These are phyloP conservation scores for Taiwanofungus camphoratus DNA, from an alignment of 1,284 basidiomycete species.

Conservation along the genomic window DNA sequence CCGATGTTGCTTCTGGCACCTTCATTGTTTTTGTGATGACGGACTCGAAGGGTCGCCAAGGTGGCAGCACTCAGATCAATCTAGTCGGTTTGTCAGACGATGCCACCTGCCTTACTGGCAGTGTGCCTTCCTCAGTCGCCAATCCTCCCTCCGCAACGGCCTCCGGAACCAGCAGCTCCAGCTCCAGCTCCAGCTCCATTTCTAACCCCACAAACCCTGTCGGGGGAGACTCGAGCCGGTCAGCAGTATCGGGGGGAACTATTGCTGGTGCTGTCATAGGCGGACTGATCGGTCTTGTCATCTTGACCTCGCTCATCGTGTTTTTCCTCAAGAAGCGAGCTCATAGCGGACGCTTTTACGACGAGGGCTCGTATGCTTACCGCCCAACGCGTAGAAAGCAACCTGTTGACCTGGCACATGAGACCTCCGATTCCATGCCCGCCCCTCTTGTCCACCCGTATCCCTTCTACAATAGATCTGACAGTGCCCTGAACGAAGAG, in stretches of 20 bases:
- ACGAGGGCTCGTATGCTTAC: slow-evolving; percentile 7
- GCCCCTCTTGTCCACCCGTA: slow-evolving; percentile 6
- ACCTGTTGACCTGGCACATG: slow-evolving; percentile 4
- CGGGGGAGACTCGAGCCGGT: slow-evolving; percentile 5
- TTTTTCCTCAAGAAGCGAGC: slow-evolving; percentile 15
- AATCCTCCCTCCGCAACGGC: slow-evolving; percentile 23
- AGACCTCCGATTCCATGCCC: slow-evolving; percentile 3
- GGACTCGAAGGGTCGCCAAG: slow-evolving; percentile 49
- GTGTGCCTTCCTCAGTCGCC: slow-evolving; percentile 46
- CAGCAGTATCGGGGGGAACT: slow-evolving; percentile 36
- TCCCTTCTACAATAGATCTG: slow-evolving; percentile 1
- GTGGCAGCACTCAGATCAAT: slow-evolving; percentile 51
- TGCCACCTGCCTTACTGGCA: slow-evolving; percentile 42
- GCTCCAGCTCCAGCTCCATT: slow-evolving; percentile 11
- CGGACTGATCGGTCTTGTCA: slow-evolving; percentile 44
- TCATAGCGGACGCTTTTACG: slow-evolving; percentile 12
- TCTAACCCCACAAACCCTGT: slow-evolving; percentile 20
- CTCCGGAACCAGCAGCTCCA: slow-evolving; percentile 9
- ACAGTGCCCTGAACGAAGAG: not conserved
- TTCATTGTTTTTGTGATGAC: slow-evolving; percentile 55
- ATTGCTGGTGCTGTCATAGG: slow-evolving; percentile 60
- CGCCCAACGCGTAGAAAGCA: not conserved
- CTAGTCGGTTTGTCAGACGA: slow-evolving; percentile 47
- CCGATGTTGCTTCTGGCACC: slow-evolving; percentile 54
- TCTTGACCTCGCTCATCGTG: slow-evolving; percentile 20